These are phyloP conservation scores for Suillus tomentosus DNA, from an alignment of 768 basidiomycete genomes.

Conservation along the genomic window DNA sequence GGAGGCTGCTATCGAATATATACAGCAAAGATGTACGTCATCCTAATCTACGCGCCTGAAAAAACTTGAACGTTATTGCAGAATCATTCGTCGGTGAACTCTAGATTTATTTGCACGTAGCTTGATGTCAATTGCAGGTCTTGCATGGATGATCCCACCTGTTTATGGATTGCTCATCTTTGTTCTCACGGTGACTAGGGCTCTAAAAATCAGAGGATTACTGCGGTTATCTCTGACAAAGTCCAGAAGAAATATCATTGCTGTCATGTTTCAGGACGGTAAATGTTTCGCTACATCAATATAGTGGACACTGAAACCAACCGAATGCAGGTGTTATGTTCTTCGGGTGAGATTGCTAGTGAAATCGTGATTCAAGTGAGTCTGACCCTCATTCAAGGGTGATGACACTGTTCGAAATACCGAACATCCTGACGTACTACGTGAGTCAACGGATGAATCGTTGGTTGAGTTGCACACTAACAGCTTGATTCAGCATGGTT, in stretches of 20 bases:
- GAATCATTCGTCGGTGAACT: background rate
- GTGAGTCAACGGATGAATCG: background rate
- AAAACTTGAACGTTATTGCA: background rate
- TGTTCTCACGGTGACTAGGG: background rate
- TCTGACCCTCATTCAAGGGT: background rate
- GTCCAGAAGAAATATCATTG: background rate
- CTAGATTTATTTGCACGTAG: background rate
- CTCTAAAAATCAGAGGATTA: background rate
- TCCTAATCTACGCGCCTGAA: background rate
- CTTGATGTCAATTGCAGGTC: background rate
- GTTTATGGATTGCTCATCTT: background rate
- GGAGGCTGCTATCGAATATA: background rate
- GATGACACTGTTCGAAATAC: background rate
- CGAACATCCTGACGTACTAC: background rate
- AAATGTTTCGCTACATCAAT: background rate
- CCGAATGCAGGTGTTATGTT: background rate
- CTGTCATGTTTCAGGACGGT: constrained; percentile 2
- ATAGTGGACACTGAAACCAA: background rate
- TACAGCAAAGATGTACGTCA: background rate
- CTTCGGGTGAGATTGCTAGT: background rate
- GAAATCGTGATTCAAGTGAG: background rate
- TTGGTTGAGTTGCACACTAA: background rate
- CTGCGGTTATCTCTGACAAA: background rate
- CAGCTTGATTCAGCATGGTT: background rate
- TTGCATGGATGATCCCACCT: background rate